Base-by-base conservation (phyloP, 345 rosid species). In the Citrus medica region DNA sequence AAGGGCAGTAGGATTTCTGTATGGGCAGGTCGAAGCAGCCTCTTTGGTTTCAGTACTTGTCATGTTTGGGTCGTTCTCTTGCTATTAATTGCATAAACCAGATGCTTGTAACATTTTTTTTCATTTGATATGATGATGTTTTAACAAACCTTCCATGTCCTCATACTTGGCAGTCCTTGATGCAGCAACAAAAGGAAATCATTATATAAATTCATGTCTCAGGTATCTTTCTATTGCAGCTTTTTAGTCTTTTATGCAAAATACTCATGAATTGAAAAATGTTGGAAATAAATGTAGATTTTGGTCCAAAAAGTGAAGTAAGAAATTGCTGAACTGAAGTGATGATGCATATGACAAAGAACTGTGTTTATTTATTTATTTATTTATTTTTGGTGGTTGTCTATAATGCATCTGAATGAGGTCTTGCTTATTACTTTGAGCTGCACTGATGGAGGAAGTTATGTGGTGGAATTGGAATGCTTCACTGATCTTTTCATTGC, bases 101-200 rank as follows among this genome's bases (percentile, higher is more conserved):
- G 48, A 27, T 53, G 35, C 48, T 61, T 48, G 7, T 60, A 38
- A 2, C 8, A 5, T 19, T 37, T 71, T 59, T 59, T 46, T 62
- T 30, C 24, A 21, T 27, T 40, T 74, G 21, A 37, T 19, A 33
- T 65, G 65, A 60, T 82, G 24, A 63, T 28, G 1, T 46, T 46
- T 12, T 46, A 13, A 66, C 35, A 21, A 5, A 64, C 51, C 71
- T 38, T 74, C 72, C 9, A 51, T 68, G 69, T 69, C 35, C 32
- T 67, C 17, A 76, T 35, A 42, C 25, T 71, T 56, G 77, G 78
- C 82, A 93, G 98, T 94, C 51, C 88, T 95, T 28, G 97, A 93
- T 86, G 97, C 94, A 46, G 92, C 98, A 28, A 92, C 95, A 1
- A 92, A 92, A 84, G 99, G 99, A 38, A 95, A 93, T 48, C 92